Conservation (phyloP, 1,284 basidiomycete genomes). For the Trametes polyzona region DNA sequence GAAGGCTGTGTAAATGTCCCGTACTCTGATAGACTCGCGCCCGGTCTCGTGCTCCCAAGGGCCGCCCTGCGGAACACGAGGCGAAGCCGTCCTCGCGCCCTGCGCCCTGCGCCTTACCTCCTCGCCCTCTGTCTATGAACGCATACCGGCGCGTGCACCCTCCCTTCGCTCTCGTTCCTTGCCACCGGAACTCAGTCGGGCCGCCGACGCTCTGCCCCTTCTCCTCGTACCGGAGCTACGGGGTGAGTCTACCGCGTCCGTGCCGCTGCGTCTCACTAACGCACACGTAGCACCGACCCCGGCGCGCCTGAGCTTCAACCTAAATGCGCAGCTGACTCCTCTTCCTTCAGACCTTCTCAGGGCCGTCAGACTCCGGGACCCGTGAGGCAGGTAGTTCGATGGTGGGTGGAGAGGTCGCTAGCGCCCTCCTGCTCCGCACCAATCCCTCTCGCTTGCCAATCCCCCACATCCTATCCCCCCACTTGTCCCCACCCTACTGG, state of each 20-base stretch:
- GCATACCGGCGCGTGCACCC: not conserved
- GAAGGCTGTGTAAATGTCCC: constrained; percentile 9
- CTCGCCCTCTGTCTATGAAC: not conserved
- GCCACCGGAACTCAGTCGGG: not conserved
- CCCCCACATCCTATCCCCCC: not conserved
- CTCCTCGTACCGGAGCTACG: constrained; percentile 3
- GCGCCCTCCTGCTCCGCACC: not conserved
- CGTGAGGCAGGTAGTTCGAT: not conserved
- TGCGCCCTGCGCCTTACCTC: not conserved
- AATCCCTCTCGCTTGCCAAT: not conserved
- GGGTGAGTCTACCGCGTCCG: constrained; percentile 7
- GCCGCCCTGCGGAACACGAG: constrained; percentile 15
- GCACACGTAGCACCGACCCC: not conserved
- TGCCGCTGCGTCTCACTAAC: constrained; percentile 6
- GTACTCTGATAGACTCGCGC: constrained; percentile 24
- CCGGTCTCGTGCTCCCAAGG: constrained; percentile 20
- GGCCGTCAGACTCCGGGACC: constrained; percentile 13
- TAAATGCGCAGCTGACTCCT: constrained; percentile 25
- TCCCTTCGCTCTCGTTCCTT: not conserved
- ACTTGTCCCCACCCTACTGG: not conserved
- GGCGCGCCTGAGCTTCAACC: constrained; percentile 24
- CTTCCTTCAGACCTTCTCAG: constrained; percentile 20
- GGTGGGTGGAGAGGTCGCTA: not conserved
- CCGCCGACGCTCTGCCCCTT: not conserved
- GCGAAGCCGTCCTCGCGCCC: not conserved